These are phyloP conservation scores for Amanita polypyramis DNA, from an alignment of 768 basidiomycete genomes.

Conservation along the genomic window DNA sequence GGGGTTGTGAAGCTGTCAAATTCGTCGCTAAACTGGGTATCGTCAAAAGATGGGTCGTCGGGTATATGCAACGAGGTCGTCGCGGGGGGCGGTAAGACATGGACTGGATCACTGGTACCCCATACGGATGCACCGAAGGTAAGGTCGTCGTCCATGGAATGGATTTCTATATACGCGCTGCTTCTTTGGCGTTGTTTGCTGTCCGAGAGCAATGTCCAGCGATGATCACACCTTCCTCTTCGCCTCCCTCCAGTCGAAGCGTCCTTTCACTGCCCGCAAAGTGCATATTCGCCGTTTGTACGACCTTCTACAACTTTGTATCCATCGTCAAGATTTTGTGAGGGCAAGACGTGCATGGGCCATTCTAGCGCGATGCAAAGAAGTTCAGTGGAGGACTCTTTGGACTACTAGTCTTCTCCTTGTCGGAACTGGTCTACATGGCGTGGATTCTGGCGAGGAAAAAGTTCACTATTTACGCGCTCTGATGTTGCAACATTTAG, in stretches of 20 bases:
- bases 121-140: constrained; percentile 67
- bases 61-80: constrained; percentile 14
- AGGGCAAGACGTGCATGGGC: constrained; percentile 65
- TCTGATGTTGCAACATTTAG: constrained; percentile 62
- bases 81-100: constrained; percentile 19
- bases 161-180: not conserved
- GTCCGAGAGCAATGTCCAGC: constrained; percentile 18
- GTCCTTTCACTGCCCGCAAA: constrained; percentile 46
- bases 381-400: constrained; percentile 61
- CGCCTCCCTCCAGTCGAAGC: constrained; percentile 39
- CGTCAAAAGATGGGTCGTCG: constrained; percentile 19
- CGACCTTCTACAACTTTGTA: constrained; percentile 61
- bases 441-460: constrained; percentile 19
- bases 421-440: constrained; percentile 25
- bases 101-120: constrained; percentile 36
- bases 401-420: constrained; percentile 63
- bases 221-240: constrained; percentile 48
- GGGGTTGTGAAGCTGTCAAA: constrained; percentile 52
- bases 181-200: constrained; percentile 23
- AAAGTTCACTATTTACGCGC: constrained; percentile 51
- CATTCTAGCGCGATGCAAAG: constrained; percentile 67
- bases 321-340: constrained; percentile 54
- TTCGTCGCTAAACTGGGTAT: constrained; percentile 34
- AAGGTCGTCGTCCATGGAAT: constrained; percentile 60
- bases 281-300: constrained; percentile 65